Evolutionary conservation across 306 rosid species (phyloP).

Genomic region (Hippophae rhamnoides): DNA sequence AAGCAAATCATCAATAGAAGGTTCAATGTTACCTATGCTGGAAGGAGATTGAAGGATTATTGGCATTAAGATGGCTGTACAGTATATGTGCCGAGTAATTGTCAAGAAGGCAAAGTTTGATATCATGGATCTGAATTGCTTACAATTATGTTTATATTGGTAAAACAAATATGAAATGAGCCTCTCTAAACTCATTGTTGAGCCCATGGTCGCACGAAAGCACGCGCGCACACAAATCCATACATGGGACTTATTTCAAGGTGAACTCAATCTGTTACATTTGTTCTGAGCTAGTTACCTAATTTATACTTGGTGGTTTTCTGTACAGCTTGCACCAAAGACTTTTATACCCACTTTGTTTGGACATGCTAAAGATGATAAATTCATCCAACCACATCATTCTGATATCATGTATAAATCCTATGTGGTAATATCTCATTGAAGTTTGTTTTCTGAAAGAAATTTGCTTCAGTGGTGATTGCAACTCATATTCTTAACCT

Average conservation of each 20-base stretch:
- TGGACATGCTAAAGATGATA: conserved; percentile 83
- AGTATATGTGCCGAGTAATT: conserved; percentile 84
- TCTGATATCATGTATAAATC: conserved; percentile 58
- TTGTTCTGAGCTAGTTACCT: background rate
- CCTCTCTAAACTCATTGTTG: too few relatives aligned
- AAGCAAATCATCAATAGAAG: too few relatives aligned
- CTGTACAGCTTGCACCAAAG: conserved; percentile 68
- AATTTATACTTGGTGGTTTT: background rate
- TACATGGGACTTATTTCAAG: too few relatives aligned
- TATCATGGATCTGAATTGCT: conserved; percentile 83
- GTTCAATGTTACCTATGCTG: too few relatives aligned
- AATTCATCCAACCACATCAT: conserved; percentile 73
- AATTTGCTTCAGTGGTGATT: conserved; percentile 1
- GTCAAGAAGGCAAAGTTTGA: conserved; percentile 93
- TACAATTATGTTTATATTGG: conserved; percentile 46
- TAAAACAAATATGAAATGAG: background rate
- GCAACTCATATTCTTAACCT: conserved; percentile 8
- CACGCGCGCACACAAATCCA: too few relatives aligned
- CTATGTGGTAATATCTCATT: conserved; percentile 47
- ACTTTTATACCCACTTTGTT: conserved; percentile 82
- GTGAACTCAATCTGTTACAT: background rate
- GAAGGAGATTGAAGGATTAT: background rate
- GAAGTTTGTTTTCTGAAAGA: conserved; percentile 6
- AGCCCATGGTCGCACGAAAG: too few relatives aligned
- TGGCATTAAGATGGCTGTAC: conserved; percentile 88